Percentiles rank a stretch among this genome's conserved stretches.
Evolutionary conservation across 2,329 filamentous ascomycete genomes (phyloP).

Genomic region (Nectriaceae sp.): DNA sequence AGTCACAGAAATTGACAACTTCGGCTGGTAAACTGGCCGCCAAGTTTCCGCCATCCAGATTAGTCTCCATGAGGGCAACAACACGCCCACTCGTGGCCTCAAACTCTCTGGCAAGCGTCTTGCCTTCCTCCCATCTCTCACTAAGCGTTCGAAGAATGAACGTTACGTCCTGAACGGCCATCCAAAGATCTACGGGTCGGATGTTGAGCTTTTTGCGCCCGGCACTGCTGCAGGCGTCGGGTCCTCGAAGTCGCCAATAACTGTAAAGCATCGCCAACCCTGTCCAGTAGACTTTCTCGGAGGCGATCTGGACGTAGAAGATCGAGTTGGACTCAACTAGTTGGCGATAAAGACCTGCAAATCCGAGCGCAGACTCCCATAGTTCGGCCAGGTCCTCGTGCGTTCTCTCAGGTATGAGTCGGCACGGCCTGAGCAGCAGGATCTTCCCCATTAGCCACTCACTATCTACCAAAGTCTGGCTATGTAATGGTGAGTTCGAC

Average conservation of each 20-base stretch:
- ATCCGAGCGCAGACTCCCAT: conserved; percentile 19
- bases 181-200: conserved; percentile 20
- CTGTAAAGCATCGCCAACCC: conserved; percentile 22
- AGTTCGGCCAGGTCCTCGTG: conserved; percentile 15
- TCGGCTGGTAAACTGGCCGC: conserved; percentile 13
- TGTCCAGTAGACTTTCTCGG: conserved; percentile 28
- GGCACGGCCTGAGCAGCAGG: conserved; percentile 20
- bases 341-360: conserved; percentile 19
- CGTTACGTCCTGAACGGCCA: conserved; percentile 21
- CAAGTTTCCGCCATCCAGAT: background rate
- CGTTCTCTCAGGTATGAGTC: conserved; percentile 15
- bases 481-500: conserved; percentile 16
- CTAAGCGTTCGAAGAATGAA: conserved; percentile 22
- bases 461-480: conserved; percentile 21
- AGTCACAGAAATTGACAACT: conserved; percentile 15
- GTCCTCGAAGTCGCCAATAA: conserved; percentile 18
- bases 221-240: background rate
- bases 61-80: conserved; percentile 12
- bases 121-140: conserved; percentile 27
- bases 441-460: conserved; percentile 26
- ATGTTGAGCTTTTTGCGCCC: background rate
- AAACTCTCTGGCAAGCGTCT: conserved; percentile 15
- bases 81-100: conserved; percentile 16
- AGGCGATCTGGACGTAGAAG: conserved; percentile 27
- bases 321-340: conserved; percentile 25